Conservation (phyloP, 2,329 filamentous ascomycete species). For the Xylariales sp. region DNA sequence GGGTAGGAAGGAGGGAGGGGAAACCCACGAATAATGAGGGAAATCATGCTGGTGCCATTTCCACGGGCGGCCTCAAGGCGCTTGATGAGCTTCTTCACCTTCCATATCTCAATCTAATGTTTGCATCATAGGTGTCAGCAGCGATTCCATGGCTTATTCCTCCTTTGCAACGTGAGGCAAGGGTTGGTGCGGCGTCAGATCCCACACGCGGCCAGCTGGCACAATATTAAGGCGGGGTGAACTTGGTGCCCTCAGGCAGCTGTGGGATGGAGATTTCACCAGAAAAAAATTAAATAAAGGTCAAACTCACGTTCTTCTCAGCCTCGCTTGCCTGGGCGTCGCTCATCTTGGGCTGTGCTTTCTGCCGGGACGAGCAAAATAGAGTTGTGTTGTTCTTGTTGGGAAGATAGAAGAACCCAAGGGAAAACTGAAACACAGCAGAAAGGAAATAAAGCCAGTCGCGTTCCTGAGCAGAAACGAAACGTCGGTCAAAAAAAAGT, state of each 20-base stretch:
- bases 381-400: too few species aligned
- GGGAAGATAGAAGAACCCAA: too few species aligned
- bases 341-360: slow-evolving; percentile 74
- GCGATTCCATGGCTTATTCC: background rate
- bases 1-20: slow-evolving; percentile 18
- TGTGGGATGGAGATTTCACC: too few species aligned
- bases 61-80: slow-evolving; percentile 93
- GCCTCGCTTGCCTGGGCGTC: slow-evolving; percentile 84
- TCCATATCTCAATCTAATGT: slow-evolving; percentile 78
- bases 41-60: slow-evolving; percentile 99
- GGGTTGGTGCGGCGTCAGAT: too few species aligned
- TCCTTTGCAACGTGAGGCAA: too few species aligned
- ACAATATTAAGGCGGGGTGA: slow-evolving; percentile 4
- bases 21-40: slow-evolving; percentile 87
- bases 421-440: too few species aligned
- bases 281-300: slow-evolving; percentile 5
- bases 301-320: slow-evolving; percentile 79
- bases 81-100: slow-evolving; percentile 99
- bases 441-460: too few species aligned
- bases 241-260: too few species aligned
- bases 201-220: too few species aligned
- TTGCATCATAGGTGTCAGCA: background rate
- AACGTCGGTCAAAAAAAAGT: too few species aligned
- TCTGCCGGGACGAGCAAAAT: too few species aligned
- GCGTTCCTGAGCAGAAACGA: too few species aligned